phyloP scores from a whole-genome alignment of 805 yeast species.

The Blastobotrys attinorum region DNA sequence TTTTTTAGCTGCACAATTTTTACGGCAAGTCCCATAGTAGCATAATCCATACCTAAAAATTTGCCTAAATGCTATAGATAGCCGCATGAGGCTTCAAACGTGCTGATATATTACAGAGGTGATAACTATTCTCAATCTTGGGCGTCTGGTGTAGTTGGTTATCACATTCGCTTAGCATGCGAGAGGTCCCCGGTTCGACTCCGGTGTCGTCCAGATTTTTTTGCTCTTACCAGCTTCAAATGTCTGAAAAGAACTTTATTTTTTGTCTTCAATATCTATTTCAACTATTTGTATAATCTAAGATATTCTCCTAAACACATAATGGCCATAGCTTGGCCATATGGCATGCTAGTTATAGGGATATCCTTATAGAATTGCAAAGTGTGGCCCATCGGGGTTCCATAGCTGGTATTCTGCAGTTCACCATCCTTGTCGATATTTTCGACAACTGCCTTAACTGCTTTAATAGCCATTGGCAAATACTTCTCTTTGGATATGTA shows the following conservation, averaged over 20 bases:
- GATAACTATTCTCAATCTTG: too few species aligned
- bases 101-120: too few species aligned
- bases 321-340: constrained; percentile 35
- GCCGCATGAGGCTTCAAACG: too few species aligned
- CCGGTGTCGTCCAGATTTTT: constrained; percentile 21
- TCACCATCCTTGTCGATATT: constrained; percentile 30
- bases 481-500: constrained; percentile 22
- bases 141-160: constrained; percentile 23
- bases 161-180: constrained; percentile 22
- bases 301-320: constrained; percentile 30
- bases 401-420: constrained; percentile 30
- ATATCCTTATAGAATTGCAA: constrained; percentile 31
- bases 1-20: too few species aligned
- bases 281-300: constrained; percentile 1
- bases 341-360: constrained; percentile 32
- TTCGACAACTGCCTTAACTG: constrained; percentile 28
- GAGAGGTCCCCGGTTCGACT: constrained; percentile 22
- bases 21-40: too few species aligned
- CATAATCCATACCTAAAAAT: too few species aligned
- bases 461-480: constrained; percentile 24
- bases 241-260: too few species aligned
- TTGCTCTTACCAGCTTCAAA: too few species aligned
- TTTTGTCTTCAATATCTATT: too few species aligned
- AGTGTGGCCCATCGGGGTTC: constrained; percentile 31
- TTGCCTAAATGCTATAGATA: too few species aligned